Conservation (phyloP, 2,329 filamentous ascomycete species). For the Stromatinia cepivora region DNA sequence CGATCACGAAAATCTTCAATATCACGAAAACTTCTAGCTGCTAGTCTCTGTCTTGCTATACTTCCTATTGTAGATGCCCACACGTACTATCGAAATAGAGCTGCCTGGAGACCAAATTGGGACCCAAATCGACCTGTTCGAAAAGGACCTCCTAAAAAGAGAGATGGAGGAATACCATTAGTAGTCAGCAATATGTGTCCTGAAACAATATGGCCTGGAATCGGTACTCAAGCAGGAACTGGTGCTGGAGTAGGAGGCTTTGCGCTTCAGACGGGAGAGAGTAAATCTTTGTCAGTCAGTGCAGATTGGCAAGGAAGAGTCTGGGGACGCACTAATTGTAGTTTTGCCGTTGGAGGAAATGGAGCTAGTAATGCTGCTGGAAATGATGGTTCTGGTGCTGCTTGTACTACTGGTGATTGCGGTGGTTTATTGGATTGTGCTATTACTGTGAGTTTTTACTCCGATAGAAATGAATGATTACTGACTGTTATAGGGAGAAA, state of each 20-base stretch:
- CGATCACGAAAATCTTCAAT: slow-evolving; percentile 24
- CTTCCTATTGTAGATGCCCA: slow-evolving; percentile 28
- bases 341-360: slow-evolving; percentile 65
- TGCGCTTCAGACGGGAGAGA: slow-evolving; percentile 58
- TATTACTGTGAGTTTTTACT: slow-evolving; percentile 57
- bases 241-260: slow-evolving; percentile 70
- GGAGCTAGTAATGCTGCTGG: slow-evolving; percentile 47
- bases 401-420: slow-evolving; percentile 77
- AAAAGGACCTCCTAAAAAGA: slow-evolving; percentile 37
- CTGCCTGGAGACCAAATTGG: slow-evolving; percentile 18
- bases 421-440: slow-evolving; percentile 67
- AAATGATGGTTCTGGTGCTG: slow-evolving; percentile 48
- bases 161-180: slow-evolving; percentile 54
- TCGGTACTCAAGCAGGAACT: slow-evolving; percentile 70
- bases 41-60: slow-evolving; percentile 28
- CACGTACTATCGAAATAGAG: slow-evolving; percentile 16
- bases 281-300: slow-evolving; percentile 63
- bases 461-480: slow-evolving; percentile 9
- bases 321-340: slow-evolving; percentile 84
- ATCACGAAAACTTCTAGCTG: slow-evolving; percentile 23
- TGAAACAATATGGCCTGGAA: slow-evolving; percentile 72
- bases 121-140: slow-evolving; percentile 29
- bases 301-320: slow-evolving; percentile 78
- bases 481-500: slow-evolving; percentile 57
- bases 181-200: slow-evolving; percentile 71